These are phyloP conservation scores for Colletotrichum somersetense DNA, from an alignment of 2,329 filamentous ascomycete genomes.

Conservation along the genomic window DNA sequence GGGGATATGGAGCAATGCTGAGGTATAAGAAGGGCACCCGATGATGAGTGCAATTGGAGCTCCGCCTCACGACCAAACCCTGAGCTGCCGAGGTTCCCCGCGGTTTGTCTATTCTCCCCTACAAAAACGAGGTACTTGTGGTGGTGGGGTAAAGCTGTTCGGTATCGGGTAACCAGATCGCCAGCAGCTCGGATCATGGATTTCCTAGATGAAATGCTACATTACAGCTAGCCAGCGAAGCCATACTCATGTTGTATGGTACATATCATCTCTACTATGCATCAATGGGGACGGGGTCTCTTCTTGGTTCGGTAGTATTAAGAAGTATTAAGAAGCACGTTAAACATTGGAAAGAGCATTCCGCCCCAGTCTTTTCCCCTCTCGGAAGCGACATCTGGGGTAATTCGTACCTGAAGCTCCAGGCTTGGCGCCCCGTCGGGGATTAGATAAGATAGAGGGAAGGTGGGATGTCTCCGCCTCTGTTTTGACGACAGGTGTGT, in stretches of 20 bases:
- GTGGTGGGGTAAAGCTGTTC: constrained; percentile 28
- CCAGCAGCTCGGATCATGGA: background rate
- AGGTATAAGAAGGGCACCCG: background rate
- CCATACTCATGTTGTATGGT: too few relatives aligned
- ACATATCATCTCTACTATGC: background rate
- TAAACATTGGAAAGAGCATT: background rate
- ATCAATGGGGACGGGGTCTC: background rate
- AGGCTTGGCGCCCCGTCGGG: constrained; percentile 28
- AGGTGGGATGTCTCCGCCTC: constrained; percentile 37
- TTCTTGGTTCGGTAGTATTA: background rate
- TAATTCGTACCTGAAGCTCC: constrained; percentile 7
- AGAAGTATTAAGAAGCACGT: background rate
- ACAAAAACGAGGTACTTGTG: constrained; percentile 8
- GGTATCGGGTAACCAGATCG: constrained; percentile 24
- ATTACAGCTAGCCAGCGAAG: background rate
- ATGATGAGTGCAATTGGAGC: constrained; percentile 9
- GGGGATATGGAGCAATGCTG: background rate
- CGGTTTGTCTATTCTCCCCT: constrained; percentile 27
- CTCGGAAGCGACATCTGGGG: constrained; percentile 5
- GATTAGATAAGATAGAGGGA: constrained; percentile 41
- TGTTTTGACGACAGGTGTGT: constrained; percentile 36
- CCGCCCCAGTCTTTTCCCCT: background rate
- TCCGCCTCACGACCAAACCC: constrained; percentile 9
- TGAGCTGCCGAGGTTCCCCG: constrained; percentile 43
- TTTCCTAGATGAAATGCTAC: too few relatives aligned